Base-by-base conservation (phyloP, 257 asterid genomes). In the Orobanche coerulescens region DNA sequence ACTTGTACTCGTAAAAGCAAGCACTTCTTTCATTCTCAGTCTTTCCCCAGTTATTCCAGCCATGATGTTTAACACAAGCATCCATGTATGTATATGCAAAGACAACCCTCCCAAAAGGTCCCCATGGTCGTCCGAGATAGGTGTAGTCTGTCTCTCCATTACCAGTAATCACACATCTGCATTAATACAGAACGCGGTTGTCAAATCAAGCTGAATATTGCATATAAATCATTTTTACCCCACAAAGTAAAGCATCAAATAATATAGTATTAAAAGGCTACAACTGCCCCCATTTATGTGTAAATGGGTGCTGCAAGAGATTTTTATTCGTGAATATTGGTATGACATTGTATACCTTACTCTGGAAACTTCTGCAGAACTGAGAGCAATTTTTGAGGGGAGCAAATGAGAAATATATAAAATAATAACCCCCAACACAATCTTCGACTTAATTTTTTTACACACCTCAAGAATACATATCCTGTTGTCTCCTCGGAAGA, bases 41-140 rank as follows among this genome's bases (percentile, higher is more conserved):
- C 75, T 89, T 93, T 42, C 95, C 90, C 99, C 99, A 93, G 70
- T 93, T 93, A 40, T 93, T 18, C 99, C 99, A 93, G 6, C 99
- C 97, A 25, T 10, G 76, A n/a, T 72, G 86, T 70, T 71, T 86
- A 64, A 93, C 66, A 60, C 97, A 93, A 51, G 64, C 82, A 69
- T 89, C 97, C 82, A 93, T 84, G 61, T 62, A 82, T 0, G 94
- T 79, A 79, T 86, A 69, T 0, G 94, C 97, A 15, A 66, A 93
- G 14, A 93, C 90, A 48, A 93, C 99, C 73, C 99, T 78, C 42
- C 96, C 99, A 47, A 89, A 93, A 23, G 97, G 99, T 44, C 99
- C 99, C 99, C 97, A 89, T 25, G 97, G 99, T 22, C 97, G 85
- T 61, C 99, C 97, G 30, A 93, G 97, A 71, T 71, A 75, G 2